A percentile compares a stretch with the other conserved stretches of the same genome.
Conservation (phyloP, 768 basidiomycete species). For the Phaffia australis region DNA sequence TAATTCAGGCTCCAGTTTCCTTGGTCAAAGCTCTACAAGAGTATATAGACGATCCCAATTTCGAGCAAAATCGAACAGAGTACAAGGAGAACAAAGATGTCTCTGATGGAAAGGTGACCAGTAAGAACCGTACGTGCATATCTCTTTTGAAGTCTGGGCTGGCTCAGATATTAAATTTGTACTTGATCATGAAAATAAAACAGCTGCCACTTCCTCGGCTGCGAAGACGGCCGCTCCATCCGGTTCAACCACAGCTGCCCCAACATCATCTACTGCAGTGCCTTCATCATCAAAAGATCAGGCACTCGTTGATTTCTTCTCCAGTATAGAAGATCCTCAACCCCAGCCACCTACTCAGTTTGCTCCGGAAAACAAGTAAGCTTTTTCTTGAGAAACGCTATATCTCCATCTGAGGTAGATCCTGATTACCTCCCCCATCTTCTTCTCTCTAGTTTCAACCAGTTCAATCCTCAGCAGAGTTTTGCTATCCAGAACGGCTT, state of each 20-base stretch:
- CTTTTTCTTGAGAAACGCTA: too few relatives aligned
- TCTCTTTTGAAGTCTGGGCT: too few relatives aligned
- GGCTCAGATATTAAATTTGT: not conserved
- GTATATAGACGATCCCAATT: conserved; percentile 90
- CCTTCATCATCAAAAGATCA: conserved; percentile 40
- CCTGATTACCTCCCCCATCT: not conserved
- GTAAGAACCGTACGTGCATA: too few relatives aligned
- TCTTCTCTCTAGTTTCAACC: conserved; percentile 23
- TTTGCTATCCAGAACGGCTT: conserved; percentile 42
- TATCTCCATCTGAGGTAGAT: conserved; percentile 27
- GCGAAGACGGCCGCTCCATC: conserved; percentile 25
- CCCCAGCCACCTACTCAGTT: conserved; percentile 31
- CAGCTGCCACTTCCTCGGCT: not conserved
- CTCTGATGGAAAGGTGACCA: conserved; percentile 9
- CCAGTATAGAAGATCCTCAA: conserved; percentile 71
- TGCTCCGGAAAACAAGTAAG: too few relatives aligned
- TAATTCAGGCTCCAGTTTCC: conserved; percentile 72
- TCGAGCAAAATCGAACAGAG: conserved; percentile 86
- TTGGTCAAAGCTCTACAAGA: conserved; percentile 89
- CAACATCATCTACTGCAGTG: conserved; percentile 33
- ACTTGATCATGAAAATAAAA: not conserved
- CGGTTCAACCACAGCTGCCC: conserved; percentile 29
- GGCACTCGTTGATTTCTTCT: conserved; percentile 71
- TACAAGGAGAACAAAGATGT: conserved; percentile 58
- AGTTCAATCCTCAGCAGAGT: conserved; percentile 38